A percentile compares a stretch with the other conserved stretches of the same genome.
Evolutionary conservation across 23 red algal genomes (phyloP).

Genomic region (Gracilaria gracilis): DNA sequence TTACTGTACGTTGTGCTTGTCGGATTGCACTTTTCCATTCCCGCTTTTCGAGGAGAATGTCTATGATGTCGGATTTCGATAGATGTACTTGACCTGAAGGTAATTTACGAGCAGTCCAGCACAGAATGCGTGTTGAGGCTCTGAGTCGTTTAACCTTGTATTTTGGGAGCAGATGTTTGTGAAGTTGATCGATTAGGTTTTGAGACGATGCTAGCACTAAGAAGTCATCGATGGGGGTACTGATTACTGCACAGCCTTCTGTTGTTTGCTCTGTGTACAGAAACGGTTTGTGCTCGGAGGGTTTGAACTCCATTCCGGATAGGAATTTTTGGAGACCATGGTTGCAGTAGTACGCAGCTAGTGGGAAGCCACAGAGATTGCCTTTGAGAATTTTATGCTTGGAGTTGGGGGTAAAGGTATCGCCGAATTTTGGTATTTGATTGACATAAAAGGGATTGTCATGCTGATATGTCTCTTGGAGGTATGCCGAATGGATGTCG

Average conservation of each 20-base stretch:
- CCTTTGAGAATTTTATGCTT: neutral
- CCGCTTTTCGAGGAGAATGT: neutral
- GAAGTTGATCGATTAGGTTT: neutral
- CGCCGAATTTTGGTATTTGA: slow-evolving; percentile 18
- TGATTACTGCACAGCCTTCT: neutral
- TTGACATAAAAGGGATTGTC: neutral
- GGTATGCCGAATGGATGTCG: slow-evolving; percentile 10
- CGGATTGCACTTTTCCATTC: too few species aligned
- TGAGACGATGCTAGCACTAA: neutral
- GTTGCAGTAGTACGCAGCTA: neutral
- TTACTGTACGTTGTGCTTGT: neutral
- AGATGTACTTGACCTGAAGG: neutral
- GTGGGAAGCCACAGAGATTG: neutral
- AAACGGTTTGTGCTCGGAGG: neutral
- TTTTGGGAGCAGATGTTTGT: neutral
- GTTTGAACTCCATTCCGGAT: neutral
- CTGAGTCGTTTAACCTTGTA: slow-evolving; percentile 9
- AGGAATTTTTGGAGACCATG: neutral
- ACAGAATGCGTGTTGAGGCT: neutral
- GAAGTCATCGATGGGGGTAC: slow-evolving; percentile 23
- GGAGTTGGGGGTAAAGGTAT: neutral
- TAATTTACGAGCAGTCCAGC: neutral
- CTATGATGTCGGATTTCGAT: neutral
- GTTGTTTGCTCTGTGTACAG: neutral
- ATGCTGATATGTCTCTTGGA: slow-evolving; percentile 4